These are phyloP conservation scores for Aureobasidium lini DNA, from an alignment of 2,329 filamentous ascomycete species.

Conservation along the genomic window DNA sequence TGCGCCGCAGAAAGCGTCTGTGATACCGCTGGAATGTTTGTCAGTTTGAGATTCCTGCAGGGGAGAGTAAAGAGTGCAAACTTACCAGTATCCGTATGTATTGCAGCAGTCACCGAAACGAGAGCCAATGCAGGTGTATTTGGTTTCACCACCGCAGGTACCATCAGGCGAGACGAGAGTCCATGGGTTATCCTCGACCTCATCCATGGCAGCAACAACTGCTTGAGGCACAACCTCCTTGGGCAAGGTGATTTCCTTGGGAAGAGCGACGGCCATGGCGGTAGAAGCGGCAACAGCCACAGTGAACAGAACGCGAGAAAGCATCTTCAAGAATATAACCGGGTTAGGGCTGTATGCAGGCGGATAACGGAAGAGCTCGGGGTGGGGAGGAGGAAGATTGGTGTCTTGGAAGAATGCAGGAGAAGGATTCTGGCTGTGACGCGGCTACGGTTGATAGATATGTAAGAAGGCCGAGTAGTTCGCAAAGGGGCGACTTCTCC, in stretches of 20 bases:
- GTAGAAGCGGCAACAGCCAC: slow-evolving; percentile 9
- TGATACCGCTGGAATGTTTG: not conserved
- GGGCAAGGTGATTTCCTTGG: not conserved
- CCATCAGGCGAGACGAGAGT: slow-evolving; percentile 8
- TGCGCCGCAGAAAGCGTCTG: slow-evolving; percentile 11
- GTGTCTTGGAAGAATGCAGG: slow-evolving; percentile 4
- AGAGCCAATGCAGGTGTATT: slow-evolving; percentile 8
- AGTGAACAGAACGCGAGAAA: slow-evolving; percentile 2
- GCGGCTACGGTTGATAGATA: slow-evolving; percentile 3
- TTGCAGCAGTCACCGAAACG: slow-evolving; percentile 12
- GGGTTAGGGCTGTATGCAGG: not conserved
- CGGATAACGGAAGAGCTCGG: not conserved
- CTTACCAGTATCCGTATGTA: slow-evolving; percentile 12
- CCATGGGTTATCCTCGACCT: not conserved
- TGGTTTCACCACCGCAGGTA: slow-evolving; percentile 6
- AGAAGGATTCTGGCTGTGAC: not conserved
- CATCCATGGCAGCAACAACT: not conserved
- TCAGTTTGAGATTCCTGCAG: not conserved
- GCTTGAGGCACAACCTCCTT: slow-evolving; percentile 6
- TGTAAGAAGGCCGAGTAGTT: not conserved
- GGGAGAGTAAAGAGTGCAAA: not conserved
- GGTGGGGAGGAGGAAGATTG: not conserved
- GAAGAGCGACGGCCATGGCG: not conserved
- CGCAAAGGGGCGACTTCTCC: not conserved
- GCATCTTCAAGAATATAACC: not conserved